phyloP scores from a whole-genome alignment of 2,329 filamentous ascomycete genomes.

The Metarhizium rileyi region DNA sequence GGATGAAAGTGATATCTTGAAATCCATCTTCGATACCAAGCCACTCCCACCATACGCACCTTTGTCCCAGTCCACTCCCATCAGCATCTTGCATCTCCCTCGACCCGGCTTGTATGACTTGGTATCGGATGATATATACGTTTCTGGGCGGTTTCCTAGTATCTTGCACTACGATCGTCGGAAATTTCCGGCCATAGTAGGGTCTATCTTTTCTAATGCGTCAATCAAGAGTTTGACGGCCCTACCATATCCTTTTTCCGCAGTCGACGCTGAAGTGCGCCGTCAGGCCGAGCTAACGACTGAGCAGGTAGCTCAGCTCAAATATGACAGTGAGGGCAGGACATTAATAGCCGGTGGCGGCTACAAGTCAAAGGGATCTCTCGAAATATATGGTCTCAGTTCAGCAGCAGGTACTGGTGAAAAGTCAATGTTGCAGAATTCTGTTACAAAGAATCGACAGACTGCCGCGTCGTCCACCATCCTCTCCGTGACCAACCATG shows the following conservation, averaged over 20 bases:
- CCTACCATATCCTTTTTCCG: slow-evolving; percentile 57
- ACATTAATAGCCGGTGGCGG: slow-evolving; percentile 77
- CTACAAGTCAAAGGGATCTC: slow-evolving; percentile 82
- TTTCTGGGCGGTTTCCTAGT: slow-evolving; percentile 80
- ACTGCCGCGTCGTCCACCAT: slow-evolving; percentile 73
- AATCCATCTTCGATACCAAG: slow-evolving; percentile 39
- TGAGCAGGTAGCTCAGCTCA: slow-evolving; percentile 43
- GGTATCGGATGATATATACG: slow-evolving; percentile 71
- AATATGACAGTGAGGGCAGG: slow-evolving; percentile 41
- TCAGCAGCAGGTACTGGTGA: slow-evolving; percentile 18
- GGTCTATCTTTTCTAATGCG: slow-evolving; percentile 76
- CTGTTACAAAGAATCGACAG: slow-evolving; percentile 67
- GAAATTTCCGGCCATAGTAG: slow-evolving; percentile 67
- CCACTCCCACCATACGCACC: slow-evolving; percentile 54
- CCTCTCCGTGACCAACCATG: slow-evolving; percentile 71
- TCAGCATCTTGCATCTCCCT: slow-evolving; percentile 73
- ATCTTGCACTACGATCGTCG: slow-evolving; percentile 85
- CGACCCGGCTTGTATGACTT: slow-evolving; percentile 39
- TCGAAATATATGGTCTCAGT: slow-evolving; percentile 71
- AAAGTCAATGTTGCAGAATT: slow-evolving; percentile 27
- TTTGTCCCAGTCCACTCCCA: slow-evolving; percentile 69
- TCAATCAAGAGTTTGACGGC: slow-evolving; percentile 64
- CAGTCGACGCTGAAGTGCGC: slow-evolving; percentile 49
- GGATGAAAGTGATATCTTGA: slow-evolving; percentile 21
- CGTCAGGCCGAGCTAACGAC: slow-evolving; percentile 44